Conservation (phyloP, 805 yeast species). For the Saturnispora galanensis region DNA sequence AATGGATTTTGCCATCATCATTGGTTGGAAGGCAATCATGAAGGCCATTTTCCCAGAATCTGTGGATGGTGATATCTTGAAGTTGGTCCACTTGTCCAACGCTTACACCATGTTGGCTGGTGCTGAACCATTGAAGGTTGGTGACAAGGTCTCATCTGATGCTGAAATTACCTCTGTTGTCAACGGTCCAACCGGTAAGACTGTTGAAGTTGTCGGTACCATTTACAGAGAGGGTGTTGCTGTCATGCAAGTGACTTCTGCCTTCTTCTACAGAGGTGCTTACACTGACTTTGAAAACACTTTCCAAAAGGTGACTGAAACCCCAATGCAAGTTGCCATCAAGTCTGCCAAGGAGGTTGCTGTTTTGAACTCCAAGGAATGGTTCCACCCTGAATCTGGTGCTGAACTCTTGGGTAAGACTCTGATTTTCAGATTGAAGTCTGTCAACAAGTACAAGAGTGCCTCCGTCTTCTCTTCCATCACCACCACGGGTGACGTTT, state of each 20-base stretch:
- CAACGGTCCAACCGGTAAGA: slow-evolving; percentile 88
- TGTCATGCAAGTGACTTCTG: slow-evolving; percentile 89
- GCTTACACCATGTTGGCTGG: slow-evolving; percentile 91
- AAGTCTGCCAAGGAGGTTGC: slow-evolving; percentile 82
- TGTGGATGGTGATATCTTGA: slow-evolving; percentile 93
- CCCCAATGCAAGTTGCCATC: slow-evolving; percentile 73
- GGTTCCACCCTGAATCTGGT: slow-evolving; percentile 81
- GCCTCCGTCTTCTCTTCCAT: slow-evolving; percentile 70
- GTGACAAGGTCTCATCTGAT: slow-evolving; percentile 71
- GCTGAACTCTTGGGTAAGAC: slow-evolving; percentile 68
- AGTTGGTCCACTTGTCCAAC: slow-evolving; percentile 89
- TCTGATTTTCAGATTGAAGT: slow-evolving; percentile 80
- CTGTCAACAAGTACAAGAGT: slow-evolving; percentile 73
- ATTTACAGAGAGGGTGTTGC: slow-evolving; percentile 65
- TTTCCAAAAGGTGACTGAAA: slow-evolving; percentile 78
- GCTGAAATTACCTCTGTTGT: slow-evolving; percentile 84
- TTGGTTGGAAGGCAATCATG: slow-evolving; percentile 97
- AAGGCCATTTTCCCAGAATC: slow-evolving; percentile 95
- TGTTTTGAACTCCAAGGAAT: slow-evolving; percentile 87
- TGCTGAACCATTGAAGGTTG: slow-evolving; percentile 79
- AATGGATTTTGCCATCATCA: slow-evolving; percentile 97
- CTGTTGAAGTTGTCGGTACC: slow-evolving; percentile 91
- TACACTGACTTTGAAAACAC: slow-evolving; percentile 86
- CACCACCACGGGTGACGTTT: slow-evolving; percentile 74
- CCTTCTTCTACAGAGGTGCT: slow-evolving; percentile 92